phyloP scores from a whole-genome alignment of 2,329 filamentous ascomycete species.

The Diaporthe helianthi region DNA sequence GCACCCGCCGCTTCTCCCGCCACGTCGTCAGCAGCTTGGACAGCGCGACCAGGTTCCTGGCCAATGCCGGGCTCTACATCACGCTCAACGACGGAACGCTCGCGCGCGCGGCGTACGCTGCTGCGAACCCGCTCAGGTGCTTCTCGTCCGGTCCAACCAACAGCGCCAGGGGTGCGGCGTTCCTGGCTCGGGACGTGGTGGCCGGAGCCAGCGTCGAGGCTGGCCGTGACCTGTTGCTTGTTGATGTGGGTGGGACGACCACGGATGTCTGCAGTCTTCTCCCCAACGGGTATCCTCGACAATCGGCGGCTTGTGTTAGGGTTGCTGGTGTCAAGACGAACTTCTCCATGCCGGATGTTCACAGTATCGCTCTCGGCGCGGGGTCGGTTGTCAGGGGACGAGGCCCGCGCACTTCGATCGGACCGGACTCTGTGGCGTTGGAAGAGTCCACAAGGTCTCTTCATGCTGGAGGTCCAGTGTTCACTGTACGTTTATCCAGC shows the following conservation, averaged over 20 bases:
- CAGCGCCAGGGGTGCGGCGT: not conserved
- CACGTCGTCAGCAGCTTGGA: not conserved
- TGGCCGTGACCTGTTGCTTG: not conserved
- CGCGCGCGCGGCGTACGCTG: slow-evolving; percentile 4
- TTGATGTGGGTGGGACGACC: slow-evolving; percentile 1
- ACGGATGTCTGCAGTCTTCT: slow-evolving; percentile 6
- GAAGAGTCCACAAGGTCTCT: slow-evolving; percentile 8
- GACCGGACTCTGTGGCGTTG: not conserved
- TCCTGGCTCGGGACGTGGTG: not conserved
- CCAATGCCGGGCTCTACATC: slow-evolving; percentile 1
- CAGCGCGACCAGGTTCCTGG: not conserved
- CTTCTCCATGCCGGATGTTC: slow-evolving; percentile 14
- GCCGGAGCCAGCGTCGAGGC: not conserved
- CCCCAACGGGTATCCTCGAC: slow-evolving; percentile 7
- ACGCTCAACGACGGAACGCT: slow-evolving; percentile 7
- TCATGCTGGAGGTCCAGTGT: not conserved
- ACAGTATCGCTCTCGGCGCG: not conserved
- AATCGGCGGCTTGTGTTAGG: not conserved
- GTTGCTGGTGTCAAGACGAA: slow-evolving; percentile 7
- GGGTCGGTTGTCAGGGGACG: not conserved
- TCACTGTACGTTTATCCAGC: not conserved
- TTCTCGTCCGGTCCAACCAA: slow-evolving; percentile 8
- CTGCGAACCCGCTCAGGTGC: not conserved
- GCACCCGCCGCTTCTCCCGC: slow-evolving; percentile 6
- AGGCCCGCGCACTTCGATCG: not conserved